These are phyloP conservation scores for Umbelopsis vinacea DNA, from an alignment of 192 early-diverging fungal species.

Conservation along the genomic window DNA sequence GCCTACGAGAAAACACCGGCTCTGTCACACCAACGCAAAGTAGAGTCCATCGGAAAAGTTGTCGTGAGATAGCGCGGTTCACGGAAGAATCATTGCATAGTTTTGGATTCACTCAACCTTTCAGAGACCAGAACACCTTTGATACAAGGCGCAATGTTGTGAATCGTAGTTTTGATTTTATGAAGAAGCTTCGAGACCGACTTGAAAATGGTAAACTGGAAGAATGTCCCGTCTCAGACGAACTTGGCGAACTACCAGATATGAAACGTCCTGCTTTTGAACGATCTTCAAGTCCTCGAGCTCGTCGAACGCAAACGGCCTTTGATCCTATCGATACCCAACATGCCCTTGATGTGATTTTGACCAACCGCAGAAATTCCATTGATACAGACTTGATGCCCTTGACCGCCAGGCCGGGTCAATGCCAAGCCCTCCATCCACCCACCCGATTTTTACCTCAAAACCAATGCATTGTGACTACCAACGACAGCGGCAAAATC, in stretches of 20 bases:
- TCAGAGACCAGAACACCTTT: slow-evolving; percentile 14
- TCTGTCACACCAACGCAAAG: background rate
- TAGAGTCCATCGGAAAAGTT: slow-evolving; percentile 1
- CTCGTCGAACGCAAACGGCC: background rate
- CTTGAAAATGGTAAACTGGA: background rate
- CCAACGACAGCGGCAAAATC: slow-evolving; percentile 50
- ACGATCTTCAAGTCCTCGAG: background rate
- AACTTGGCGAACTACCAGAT: background rate
- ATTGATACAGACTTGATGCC: background rate
- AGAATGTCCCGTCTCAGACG: background rate
- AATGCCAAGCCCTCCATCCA: slow-evolving; percentile 40
- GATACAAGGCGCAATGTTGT: slow-evolving; percentile 22
- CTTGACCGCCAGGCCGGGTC: slow-evolving; percentile 6
- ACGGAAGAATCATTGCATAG: slow-evolving; percentile 35
- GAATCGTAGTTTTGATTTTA: slow-evolving; percentile 32
- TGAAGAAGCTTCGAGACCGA: slow-evolving; percentile 25
- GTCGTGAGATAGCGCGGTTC: slow-evolving; percentile 23
- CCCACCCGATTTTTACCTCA: slow-evolving; percentile 62
- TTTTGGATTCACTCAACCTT: slow-evolving; percentile 34
- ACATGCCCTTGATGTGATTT: background rate
- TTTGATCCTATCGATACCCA: slow-evolving; percentile 5
- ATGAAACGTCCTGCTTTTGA: background rate
- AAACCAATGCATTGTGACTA: slow-evolving; percentile 66
- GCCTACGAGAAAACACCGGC: slow-evolving; percentile 2
- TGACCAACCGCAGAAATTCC: slow-evolving; percentile 4